phyloP scores from a whole-genome alignment of 306 rosid genomes.

The Parietaria judaica region DNA sequence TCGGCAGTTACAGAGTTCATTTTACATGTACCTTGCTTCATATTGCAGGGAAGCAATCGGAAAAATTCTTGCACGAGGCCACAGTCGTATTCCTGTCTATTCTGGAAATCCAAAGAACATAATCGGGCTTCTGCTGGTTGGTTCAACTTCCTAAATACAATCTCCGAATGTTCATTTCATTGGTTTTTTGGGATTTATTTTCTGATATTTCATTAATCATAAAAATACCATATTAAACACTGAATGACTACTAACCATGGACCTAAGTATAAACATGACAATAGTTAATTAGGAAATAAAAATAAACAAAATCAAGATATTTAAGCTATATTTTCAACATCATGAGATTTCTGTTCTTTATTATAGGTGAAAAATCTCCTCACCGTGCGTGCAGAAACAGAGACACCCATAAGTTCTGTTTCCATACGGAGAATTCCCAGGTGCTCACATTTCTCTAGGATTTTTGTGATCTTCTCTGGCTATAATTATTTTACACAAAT shows the following conservation, averaged over 20 bases:
- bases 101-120: constrained; percentile 41
- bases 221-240: not conserved
- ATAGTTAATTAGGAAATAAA: no score
- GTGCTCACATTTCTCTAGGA: constrained; percentile 12
- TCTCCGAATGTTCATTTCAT: not conserved
- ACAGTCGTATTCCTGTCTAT: constrained; percentile 43
- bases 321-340: no score
- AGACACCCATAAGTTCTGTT: constrained; percentile 46
- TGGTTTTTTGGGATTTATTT: not conserved
- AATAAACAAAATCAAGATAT: no score
- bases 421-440: constrained; percentile 43
- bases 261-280: no score
- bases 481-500: no score
- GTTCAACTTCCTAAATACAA: not conserved
- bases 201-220: not conserved
- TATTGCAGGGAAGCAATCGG: constrained; percentile 42
- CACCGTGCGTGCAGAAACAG: constrained; percentile 48
- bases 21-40: not conserved
- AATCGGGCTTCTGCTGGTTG: constrained; percentile 42
- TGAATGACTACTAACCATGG: no score
- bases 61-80: constrained; percentile 57
- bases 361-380: constrained; percentile 47
- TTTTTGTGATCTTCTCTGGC: not conserved
- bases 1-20: not conserved
- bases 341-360: constrained; percentile 4